Evolutionary conservation across 768 basidiomycete species (phyloP), one percentile per base, ranked within the genome.

Genomic region (Chalciporus piperatus): DNA sequence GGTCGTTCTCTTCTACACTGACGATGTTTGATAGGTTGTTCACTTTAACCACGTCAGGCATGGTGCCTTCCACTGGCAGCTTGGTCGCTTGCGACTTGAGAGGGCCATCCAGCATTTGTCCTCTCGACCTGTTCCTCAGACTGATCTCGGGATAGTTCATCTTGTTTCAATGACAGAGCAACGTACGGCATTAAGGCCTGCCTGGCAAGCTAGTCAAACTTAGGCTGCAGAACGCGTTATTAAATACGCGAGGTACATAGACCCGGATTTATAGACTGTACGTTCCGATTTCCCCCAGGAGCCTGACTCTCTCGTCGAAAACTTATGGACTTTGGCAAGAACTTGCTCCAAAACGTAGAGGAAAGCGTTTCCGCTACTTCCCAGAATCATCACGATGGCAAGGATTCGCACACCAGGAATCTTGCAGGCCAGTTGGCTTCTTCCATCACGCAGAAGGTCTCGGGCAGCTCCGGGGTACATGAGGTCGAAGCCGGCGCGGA

Each of bases 241-340:
- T 37, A 37, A 33, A 37, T 37, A n/a, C 16, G 35, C 35, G 35
- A 37, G 12, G 16, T 32, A n/a, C n/a, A n/a, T n/a, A 32, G 32
- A 12, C 5, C n/a, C 33, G 6, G 35, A n/a, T 37, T 37, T 37
- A 37, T 37, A 37, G 35, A 37, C 11, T 4, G 35, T 37, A 37
- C 35, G 35, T 37, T 37, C 10, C 35, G 7, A 37, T 30, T 44
- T 27, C n/a, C 9, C n/a, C 27, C 42, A 16, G 11, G 13, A 23
- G 14, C 22, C 41, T 27, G 23, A 42, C 22, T 13, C 12, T 25
- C 43, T 19, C 20, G 30, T 37, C 45, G 50, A 46, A 25, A 16
- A 27, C 13, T 19, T 32, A 62, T 46, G 52, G 32, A 44, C 27
- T n/a, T 41, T 17, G 35, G 45, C 27, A 33, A 55, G 46, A 39